A percentile compares a stretch with the other conserved stretches of the same genome.
Evolutionary conservation across 352 stramenopile species (phyloP).

Genomic region (Globisporangium radiosum): DNA sequence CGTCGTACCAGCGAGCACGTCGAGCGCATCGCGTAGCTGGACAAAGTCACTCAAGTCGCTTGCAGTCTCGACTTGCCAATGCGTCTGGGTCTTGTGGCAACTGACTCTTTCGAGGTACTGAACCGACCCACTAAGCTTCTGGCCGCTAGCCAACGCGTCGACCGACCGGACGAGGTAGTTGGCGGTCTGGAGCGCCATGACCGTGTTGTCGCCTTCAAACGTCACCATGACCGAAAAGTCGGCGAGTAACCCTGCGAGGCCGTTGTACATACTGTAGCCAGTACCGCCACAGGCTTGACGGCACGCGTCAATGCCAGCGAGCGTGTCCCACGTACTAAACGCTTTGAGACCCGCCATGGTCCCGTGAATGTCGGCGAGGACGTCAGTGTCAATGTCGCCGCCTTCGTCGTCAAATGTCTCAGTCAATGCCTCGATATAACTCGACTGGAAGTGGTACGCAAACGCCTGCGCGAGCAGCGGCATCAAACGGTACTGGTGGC

Average conservation of each 20-base stretch:
- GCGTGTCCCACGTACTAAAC: conserved; percentile 87
- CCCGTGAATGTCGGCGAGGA: conserved; percentile 92
- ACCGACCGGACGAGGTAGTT: conserved; percentile 61
- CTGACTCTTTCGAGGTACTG: conserved; percentile 48
- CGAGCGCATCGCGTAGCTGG: conserved; percentile 32
- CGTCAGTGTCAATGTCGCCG: conserved; percentile 49
- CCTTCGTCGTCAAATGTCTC: conserved; percentile 80
- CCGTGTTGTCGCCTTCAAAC: conserved; percentile 96
- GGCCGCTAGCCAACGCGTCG: conserved; percentile 39
- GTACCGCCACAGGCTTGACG: conserved; percentile 94
- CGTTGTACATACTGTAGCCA: conserved; percentile 90
- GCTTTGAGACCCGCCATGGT: conserved; percentile 93
- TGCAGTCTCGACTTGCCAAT: conserved; percentile 25
- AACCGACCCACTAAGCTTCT: conserved; percentile 51
- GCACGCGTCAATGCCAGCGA: conserved; percentile 90
- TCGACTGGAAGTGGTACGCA: conserved; percentile 54
- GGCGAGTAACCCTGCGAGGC: conserved; percentile 85
- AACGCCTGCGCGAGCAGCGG: conserved; percentile 89
- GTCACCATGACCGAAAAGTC: conserved; percentile 96
- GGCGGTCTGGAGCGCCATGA: conserved; percentile 93
- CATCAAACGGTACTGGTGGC: conserved; percentile 94
- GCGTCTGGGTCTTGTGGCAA: conserved; percentile 15
- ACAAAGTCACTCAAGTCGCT: conserved; percentile 25
- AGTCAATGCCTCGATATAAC: conserved; percentile 72
- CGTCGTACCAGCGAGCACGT: conserved; percentile 47